Conservation (phyloP, 306 rosid species). For the Albizia julibrissin region DNA sequence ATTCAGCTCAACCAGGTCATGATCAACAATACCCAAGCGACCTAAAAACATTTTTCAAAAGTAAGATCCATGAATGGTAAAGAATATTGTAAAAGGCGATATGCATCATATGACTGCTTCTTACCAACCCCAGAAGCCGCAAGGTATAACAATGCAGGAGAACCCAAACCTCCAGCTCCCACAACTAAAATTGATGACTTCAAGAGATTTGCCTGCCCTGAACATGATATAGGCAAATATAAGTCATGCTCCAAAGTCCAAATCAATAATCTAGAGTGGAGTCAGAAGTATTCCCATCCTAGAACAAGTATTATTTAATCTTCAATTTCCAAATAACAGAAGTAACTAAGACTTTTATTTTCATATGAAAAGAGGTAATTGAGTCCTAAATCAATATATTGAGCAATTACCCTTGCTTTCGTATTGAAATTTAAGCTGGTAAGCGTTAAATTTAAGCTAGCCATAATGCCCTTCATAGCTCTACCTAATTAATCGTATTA, state of each 20-base stretch:
- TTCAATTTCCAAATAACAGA: not conserved
- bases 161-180: slow-evolving; percentile 98
- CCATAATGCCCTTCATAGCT: not conserved
- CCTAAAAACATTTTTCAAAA: slow-evolving; percentile 46
- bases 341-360: not conserved
- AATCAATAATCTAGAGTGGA: not conserved
- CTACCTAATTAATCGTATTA: not conserved
- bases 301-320: not conserved
- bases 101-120: not conserved
- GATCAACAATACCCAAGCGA: slow-evolving; percentile 82
- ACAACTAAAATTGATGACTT: slow-evolving; percentile 84
- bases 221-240: slow-evolving; percentile 7
- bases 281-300: not conserved
- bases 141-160: slow-evolving; percentile 86
- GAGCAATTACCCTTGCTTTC: not conserved
- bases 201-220: slow-evolving; percentile 75
- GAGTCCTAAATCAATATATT: not conserved
- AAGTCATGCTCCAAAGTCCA: not conserved
- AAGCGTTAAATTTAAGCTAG: not conserved
- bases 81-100: not conserved
- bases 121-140: slow-evolving; percentile 94
- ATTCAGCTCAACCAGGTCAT: slow-evolving; percentile 90
- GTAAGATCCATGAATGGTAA: slow-evolving; percentile 27
- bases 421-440: not conserved
- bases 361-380: not conserved